Evolutionary conservation across 2,329 filamentous ascomycete species (phyloP).

Genomic region (Tolypocladium pustulatum): DNA sequence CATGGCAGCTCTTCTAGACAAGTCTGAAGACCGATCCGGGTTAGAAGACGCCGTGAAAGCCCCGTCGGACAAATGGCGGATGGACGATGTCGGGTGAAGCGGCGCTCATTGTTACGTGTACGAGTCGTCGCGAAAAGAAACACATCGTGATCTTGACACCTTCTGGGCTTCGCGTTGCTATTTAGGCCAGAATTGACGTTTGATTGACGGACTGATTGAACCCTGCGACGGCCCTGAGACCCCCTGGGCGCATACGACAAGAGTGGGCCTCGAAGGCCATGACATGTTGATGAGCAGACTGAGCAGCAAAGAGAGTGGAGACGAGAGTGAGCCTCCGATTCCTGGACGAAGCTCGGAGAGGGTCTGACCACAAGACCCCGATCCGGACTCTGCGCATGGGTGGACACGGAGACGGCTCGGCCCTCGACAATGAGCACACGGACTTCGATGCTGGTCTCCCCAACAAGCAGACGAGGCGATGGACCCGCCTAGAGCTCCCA

Average conservation of each 20-base stretch:
- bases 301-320: background rate
- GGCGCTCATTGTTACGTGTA: background rate
- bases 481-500: background rate
- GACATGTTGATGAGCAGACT: background rate
- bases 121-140: background rate
- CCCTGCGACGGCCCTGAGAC: background rate
- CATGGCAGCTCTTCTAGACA: background rate
- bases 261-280: background rate
- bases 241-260: background rate
- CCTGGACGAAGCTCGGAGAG: background rate
- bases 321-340: background rate
- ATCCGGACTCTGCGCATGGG: background rate
- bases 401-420: background rate
- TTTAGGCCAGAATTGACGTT: background rate
- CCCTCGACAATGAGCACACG: background rate
- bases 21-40: background rate
- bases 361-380: background rate
- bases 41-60: background rate
- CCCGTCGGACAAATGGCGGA: background rate
- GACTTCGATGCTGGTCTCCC: background rate
- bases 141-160: background rate
- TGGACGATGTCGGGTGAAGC: background rate
- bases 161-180: background rate
- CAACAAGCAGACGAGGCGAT: background rate
- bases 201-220: background rate